These are phyloP conservation scores for Fusarium zealandicum DNA, from an alignment of 2,329 filamentous ascomycete species.

Conservation along the genomic window DNA sequence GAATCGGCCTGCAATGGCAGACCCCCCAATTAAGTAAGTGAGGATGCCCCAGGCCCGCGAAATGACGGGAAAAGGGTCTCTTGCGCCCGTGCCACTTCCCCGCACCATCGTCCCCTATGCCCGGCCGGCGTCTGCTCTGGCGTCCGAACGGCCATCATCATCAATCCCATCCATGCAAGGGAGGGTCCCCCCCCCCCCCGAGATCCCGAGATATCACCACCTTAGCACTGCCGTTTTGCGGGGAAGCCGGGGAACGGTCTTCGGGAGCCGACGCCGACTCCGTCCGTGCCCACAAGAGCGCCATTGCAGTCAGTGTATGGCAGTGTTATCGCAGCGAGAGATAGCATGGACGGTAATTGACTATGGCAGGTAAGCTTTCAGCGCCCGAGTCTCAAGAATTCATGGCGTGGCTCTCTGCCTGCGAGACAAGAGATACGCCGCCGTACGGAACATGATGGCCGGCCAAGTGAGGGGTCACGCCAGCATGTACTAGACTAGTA, in stretches of 20 bases:
- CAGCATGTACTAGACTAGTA: too few relatives aligned
- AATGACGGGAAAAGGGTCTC: too few relatives aligned
- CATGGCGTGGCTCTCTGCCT: not conserved
- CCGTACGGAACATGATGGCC: too few relatives aligned
- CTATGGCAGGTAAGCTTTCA: too few relatives aligned
- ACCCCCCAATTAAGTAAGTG: slow-evolving; percentile 18
- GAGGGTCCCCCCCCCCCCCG: slow-evolving; percentile 23
- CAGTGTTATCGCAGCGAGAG: not conserved
- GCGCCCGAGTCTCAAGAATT: too few relatives aligned
- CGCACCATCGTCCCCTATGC: too few relatives aligned
- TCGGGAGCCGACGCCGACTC: slow-evolving; percentile 28
- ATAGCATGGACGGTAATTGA: too few relatives aligned
- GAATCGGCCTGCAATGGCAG: not conserved
- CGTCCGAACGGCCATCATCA: slow-evolving; percentile 19
- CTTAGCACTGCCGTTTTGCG: slow-evolving; percentile 21
- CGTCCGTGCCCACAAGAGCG: slow-evolving; percentile 23
- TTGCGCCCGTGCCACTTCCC: too few relatives aligned
- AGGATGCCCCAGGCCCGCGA: not conserved
- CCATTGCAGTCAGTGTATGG: not conserved
- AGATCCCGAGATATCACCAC: slow-evolving; percentile 42
- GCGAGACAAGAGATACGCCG: too few relatives aligned
- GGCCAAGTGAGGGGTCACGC: too few relatives aligned
- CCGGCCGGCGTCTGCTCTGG: too few relatives aligned
- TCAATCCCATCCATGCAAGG: slow-evolving; percentile 3
- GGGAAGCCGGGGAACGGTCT: slow-evolving; percentile 28